Evolutionary conservation across 441 rosid species (phyloP).

Genomic region (Gossypium aridum): DNA sequence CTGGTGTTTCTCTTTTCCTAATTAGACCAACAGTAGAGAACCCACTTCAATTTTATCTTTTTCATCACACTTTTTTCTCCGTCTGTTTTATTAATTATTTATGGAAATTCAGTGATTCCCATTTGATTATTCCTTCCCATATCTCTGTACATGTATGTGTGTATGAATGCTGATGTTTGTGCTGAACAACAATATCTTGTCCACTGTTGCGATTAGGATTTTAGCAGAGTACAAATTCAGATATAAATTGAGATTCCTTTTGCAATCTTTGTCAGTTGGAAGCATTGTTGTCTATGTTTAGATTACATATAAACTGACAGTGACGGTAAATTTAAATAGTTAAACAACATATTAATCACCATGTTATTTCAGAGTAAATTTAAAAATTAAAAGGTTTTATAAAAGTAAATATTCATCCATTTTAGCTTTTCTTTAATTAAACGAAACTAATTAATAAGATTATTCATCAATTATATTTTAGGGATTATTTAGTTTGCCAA

Average conservation of each 20-base stretch:
- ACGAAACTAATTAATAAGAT: too few relatives aligned
- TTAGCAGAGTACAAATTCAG: not conserved
- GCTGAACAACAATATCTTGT: conserved; percentile 12
- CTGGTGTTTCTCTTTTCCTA: conserved; percentile 4
- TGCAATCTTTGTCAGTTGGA: not conserved
- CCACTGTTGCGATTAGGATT: conserved; percentile 5
- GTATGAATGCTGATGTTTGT: not conserved
- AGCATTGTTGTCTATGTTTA: not conserved
- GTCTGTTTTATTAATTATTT: not conserved
- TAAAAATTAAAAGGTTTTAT: too few relatives aligned
- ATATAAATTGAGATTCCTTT: not conserved
- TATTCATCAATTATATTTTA: too few relatives aligned
- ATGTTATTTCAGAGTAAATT: too few relatives aligned
- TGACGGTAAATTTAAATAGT: too few relatives aligned
- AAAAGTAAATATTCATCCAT: too few relatives aligned
- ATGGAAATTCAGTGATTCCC: conserved; percentile 6
- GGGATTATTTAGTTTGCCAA: too few relatives aligned
- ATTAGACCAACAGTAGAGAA: not conserved
- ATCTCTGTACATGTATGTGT: not conserved
- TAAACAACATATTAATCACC: too few relatives aligned
- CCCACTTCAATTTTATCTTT: not conserved
- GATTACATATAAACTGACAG: too few relatives aligned
- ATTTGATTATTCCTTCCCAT: not conserved
- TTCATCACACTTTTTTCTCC: not conserved
- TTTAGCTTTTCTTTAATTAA: too few relatives aligned